Evolutionary conservation across 768 basidiomycete species (phyloP).

Genomic region (Amanita polypyramis): DNA sequence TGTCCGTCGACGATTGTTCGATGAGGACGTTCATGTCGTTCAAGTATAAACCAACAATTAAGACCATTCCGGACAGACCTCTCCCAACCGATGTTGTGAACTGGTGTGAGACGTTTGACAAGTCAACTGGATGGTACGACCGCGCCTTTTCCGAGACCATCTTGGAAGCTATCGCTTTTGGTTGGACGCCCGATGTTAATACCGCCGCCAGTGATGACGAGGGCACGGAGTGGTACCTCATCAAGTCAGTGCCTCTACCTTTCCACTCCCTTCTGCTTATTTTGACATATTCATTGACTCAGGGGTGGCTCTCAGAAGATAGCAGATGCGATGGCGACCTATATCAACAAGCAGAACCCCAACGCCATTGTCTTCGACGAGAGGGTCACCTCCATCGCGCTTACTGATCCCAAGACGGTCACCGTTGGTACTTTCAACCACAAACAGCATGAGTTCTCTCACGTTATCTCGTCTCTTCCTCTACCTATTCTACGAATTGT

Average conservation of each 20-base stretch:
- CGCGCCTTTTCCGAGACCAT: conserved; percentile 22
- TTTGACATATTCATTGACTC: neutral
- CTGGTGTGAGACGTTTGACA: conserved; percentile 23
- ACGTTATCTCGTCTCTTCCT: conserved; percentile 24
- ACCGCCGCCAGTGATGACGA: no score
- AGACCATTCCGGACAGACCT: conserved; percentile 5
- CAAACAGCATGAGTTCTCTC: conserved; percentile 6
- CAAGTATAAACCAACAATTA: neutral
- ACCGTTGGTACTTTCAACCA: neutral
- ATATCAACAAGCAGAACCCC: neutral
- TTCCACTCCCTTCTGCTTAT: neutral
- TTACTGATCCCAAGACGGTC: neutral
- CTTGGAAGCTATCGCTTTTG: conserved; percentile 17
- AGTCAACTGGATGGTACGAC: conserved; percentile 21
- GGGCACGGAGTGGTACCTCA: neutral
- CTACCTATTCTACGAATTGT: conserved; percentile 19
- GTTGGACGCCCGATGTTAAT: neutral
- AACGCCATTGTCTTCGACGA: neutral
- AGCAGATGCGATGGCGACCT: neutral
- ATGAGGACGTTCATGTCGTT: conserved; percentile 14
- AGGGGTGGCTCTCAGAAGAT: neutral
- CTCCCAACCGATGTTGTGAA: conserved; percentile 17
- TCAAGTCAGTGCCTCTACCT: neutral
- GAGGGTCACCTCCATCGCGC: neutral
- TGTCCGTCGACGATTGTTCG: conserved; percentile 15